Conservation (phyloP, 1,139 yeast genomes). For the Taphrina communis region DNA sequence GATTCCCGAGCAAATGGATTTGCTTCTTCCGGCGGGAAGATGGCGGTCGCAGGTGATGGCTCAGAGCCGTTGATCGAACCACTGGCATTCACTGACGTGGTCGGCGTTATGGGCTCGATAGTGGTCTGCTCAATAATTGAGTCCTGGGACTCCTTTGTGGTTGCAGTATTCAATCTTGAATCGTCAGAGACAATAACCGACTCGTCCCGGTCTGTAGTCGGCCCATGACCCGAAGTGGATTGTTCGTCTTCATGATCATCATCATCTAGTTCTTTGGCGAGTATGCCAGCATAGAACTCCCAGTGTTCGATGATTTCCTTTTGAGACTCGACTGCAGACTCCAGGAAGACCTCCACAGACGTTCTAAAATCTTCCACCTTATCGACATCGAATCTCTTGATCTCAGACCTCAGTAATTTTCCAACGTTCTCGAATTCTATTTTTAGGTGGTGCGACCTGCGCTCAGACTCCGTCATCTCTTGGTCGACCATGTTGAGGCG, state of each 20-base stretch:
- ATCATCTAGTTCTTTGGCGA: conserved; percentile 39
- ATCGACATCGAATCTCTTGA: conserved; percentile 72
- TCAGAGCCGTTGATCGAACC: background rate
- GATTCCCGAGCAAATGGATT: conserved; percentile 37
- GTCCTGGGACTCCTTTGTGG: background rate
- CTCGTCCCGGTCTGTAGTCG: background rate
- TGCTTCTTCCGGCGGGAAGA: conserved; percentile 32
- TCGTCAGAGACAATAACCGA: background rate
- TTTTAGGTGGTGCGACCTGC: conserved; percentile 63
- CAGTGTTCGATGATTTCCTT: conserved; percentile 59
- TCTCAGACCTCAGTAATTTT: conserved; percentile 69
- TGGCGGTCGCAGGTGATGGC: conserved; percentile 12
- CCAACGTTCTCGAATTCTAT: conserved; percentile 67
- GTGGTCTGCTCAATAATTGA: conserved; percentile 5
- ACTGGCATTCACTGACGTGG: background rate
- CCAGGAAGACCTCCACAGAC: conserved; percentile 87
- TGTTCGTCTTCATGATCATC: conserved; percentile 44
- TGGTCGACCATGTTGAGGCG: conserved; percentile 61
- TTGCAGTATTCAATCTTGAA: background rate
- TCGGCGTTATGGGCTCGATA: conserved; percentile 22
- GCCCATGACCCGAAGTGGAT: background rate
- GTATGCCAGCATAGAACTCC: conserved; percentile 30
- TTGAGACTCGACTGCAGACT: conserved; percentile 88
- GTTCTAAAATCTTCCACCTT: conserved; percentile 86
- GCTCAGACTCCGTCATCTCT: conserved; percentile 66